Conservation (phyloP, 163 green algal species). For the Coccomyxa subellipsoidea region DNA sequence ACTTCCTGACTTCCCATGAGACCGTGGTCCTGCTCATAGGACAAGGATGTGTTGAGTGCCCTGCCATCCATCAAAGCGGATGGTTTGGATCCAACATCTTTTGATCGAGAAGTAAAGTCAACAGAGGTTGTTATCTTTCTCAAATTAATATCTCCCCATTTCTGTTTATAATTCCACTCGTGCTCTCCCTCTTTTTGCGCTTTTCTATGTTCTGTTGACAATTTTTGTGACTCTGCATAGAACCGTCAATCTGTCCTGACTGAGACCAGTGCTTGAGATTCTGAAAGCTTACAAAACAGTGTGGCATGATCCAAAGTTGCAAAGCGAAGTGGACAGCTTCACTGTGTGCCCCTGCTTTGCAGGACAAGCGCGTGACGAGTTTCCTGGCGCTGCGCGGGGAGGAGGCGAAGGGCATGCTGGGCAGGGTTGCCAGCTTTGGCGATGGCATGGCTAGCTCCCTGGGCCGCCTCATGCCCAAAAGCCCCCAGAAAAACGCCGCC, state of each 20-base stretch:
- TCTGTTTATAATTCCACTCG: no score
- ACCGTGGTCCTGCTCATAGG: neutral
- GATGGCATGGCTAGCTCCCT: neutral
- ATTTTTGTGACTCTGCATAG: no score
- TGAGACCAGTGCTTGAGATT: no score
- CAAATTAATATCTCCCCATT: no score
- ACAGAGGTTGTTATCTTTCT: neutral
- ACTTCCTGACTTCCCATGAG: no score
- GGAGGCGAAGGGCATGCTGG: neutral
- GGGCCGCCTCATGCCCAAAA: neutral
- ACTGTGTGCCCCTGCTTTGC: neutral
- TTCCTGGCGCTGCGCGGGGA: conserved; percentile 7
- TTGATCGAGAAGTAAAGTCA: neutral
- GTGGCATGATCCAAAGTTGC: no score
- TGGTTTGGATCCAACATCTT: neutral
- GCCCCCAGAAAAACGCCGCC: neutral
- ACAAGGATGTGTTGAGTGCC: neutral
- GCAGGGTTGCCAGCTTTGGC: neutral
- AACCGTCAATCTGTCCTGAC: no score
- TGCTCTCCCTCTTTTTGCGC: no score
- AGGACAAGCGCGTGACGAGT: conserved; percentile 14
- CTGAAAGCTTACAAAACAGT: no score
- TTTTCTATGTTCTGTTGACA: no score
- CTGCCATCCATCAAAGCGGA: neutral
- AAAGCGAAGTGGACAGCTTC: no score